These are phyloP conservation scores for Straminergon stramineum DNA, from an alignment of 225 moss, liverwort and hornwort species.

Conservation along the genomic window DNA sequence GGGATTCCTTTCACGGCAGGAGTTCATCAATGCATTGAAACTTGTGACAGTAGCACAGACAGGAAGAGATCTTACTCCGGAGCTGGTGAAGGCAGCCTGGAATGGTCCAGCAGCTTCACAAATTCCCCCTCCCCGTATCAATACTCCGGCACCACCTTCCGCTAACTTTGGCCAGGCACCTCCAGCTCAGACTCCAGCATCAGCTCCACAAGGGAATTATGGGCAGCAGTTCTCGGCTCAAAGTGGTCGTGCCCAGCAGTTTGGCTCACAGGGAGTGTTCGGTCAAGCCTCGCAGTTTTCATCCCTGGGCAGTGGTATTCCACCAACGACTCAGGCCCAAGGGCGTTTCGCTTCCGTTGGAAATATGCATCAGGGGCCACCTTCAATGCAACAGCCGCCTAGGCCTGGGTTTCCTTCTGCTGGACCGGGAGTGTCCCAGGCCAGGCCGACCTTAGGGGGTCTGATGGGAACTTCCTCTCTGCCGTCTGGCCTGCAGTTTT, in stretches of 20 bases:
- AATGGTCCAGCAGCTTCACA: constrained; percentile 88
- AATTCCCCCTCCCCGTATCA: constrained; percentile 88
- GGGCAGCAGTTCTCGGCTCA: constrained; percentile 34
- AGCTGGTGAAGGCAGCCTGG: constrained; percentile 83
- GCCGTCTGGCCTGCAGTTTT: constrained; percentile 19
- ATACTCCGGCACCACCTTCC: constrained; percentile 35
- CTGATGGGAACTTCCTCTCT: constrained; percentile 36
- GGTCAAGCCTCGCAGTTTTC: constrained; percentile 19
- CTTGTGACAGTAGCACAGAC: constrained; percentile 97
- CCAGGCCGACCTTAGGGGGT: constrained; percentile 40
- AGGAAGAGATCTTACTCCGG: constrained; percentile 94
- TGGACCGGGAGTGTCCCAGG: constrained; percentile 39
- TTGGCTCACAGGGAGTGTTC: constrained; percentile 12
- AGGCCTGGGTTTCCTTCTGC: constrained; percentile 24
- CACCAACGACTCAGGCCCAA: constrained; percentile 12
- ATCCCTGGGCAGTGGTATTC: constrained; percentile 25
- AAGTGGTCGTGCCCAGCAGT: constrained; percentile 16
- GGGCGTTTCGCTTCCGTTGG: constrained; percentile 36
- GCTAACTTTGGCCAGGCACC: constrained; percentile 39
- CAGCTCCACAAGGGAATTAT: constrained; percentile 29
- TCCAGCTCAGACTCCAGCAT: constrained; percentile 17
- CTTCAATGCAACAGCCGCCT: constrained; percentile 18
- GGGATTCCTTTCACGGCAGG: constrained; percentile 72
- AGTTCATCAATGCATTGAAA: constrained; percentile 96
- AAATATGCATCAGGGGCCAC: constrained; percentile 6